phyloP scores from a whole-genome alignment of 78 protist genomes.

The Dictyostelium intermedium region DNA sequence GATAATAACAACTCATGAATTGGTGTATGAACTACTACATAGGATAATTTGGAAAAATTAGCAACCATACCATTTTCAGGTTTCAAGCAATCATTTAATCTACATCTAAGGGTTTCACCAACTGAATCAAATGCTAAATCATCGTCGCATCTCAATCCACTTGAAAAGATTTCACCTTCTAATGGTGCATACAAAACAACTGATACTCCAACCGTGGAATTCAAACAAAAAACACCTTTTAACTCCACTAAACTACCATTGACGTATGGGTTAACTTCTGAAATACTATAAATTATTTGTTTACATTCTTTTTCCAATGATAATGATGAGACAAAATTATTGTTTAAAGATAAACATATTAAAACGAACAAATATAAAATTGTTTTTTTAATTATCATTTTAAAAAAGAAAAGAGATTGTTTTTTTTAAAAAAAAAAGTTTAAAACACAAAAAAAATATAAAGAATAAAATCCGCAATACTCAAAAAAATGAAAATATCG shows the following conservation, averaged over 20 bases:
- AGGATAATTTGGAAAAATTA: not conserved
- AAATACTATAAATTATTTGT: not conserved
- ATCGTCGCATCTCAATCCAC: not conserved
- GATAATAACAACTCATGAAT: not conserved
- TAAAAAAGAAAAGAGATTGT: no score
- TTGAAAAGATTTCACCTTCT: not conserved
- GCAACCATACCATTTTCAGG: no score
- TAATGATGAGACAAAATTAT: no score
- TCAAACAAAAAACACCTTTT: slow-evolving; percentile 1
- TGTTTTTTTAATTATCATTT: no score
- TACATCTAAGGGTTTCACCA: not conserved
- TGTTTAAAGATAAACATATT: no score
- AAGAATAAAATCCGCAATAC: no score
- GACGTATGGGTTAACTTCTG: not conserved
- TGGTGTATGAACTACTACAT: not conserved
- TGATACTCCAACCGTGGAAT: not conserved
- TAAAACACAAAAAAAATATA: no score
- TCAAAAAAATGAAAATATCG: no score
- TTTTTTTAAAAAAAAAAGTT: no score
- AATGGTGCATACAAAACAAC: not conserved
- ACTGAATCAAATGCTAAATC: not conserved
- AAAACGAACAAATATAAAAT: no score
- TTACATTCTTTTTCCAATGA: not conserved
- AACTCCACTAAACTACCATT: not conserved
- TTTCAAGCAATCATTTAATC: not conserved